phyloP scores from a whole-genome alignment of 2,329 filamentous ascomycete genomes.

The Pseudocercospora fuligena region DNA sequence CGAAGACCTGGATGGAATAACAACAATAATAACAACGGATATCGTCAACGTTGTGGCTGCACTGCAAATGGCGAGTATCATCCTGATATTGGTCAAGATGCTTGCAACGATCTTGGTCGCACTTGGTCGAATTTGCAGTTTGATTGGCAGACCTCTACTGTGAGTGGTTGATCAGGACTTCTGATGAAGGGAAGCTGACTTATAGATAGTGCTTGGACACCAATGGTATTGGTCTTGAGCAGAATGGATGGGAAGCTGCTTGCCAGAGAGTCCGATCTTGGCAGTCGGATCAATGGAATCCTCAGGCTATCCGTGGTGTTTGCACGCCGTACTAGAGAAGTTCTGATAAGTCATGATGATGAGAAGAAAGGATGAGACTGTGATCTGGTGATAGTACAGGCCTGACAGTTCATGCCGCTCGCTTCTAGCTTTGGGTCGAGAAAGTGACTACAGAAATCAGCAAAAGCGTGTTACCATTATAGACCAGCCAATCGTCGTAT shows the following conservation, averaged over 20 bases:
- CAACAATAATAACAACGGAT: neutral
- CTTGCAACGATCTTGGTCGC: neutral
- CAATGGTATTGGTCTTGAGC: neutral
- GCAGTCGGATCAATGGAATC: neutral
- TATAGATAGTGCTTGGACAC: neutral
- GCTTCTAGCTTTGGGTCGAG: no score
- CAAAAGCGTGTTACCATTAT: neutral
- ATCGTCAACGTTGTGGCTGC: neutral
- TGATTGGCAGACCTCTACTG: neutral
- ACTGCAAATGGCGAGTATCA: neutral
- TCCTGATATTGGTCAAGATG: neutral
- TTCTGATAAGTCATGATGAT: no score
- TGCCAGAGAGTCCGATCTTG: neutral
- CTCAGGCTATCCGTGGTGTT: neutral
- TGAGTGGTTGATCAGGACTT: neutral
- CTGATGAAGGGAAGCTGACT: neutral
- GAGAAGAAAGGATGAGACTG: no score
- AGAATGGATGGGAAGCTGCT: neutral
- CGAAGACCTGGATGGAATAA: neutral
- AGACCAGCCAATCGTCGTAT: constrained; percentile 45
- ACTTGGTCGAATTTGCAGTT: neutral
- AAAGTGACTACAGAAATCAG: no score
- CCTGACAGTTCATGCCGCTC: no score
- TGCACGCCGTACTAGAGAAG: neutral
- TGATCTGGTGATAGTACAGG: no score